phyloP scores from a whole-genome alignment of 2,329 filamentous ascomycete species.

The Ascochyta koolunga region DNA sequence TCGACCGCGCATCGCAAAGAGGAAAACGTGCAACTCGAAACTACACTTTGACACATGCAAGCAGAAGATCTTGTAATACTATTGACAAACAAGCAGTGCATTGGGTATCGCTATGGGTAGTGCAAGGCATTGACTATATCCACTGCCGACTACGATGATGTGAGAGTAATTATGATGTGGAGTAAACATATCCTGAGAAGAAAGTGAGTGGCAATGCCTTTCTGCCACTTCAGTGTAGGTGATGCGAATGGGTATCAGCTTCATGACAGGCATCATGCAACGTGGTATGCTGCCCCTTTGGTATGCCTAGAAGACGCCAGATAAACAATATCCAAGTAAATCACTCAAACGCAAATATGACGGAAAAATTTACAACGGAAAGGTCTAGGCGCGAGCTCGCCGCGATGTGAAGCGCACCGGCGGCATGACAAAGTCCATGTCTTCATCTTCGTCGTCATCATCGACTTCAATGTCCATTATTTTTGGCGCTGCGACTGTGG shows the following conservation, averaged over 20 bases:
- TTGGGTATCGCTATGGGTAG: slow-evolving; percentile 5
- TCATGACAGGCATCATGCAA: slow-evolving; percentile 7
- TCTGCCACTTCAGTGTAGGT: neutral
- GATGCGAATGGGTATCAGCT: slow-evolving; percentile 11
- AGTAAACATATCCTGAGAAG: neutral
- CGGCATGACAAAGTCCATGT: slow-evolving; percentile 44
- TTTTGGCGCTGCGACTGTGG: slow-evolving; percentile 21
- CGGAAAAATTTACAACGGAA: slow-evolving; percentile 6
- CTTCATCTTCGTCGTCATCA: slow-evolving; percentile 43
- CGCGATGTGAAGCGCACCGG: slow-evolving; percentile 46
- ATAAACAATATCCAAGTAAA: slow-evolving; percentile 8
- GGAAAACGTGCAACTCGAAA: neutral
- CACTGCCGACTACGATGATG: neutral
- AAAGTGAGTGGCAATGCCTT: neutral
- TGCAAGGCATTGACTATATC: neutral
- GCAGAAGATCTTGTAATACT: neutral
- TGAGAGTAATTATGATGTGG: neutral
- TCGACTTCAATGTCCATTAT: slow-evolving; percentile 46
- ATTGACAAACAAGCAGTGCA: neutral
- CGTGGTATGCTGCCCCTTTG: slow-evolving; percentile 4
- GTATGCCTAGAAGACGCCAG: slow-evolving; percentile 7
- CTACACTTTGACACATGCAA: too few relatives aligned
- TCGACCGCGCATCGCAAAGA: neutral
- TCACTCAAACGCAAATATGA: slow-evolving; percentile 40
- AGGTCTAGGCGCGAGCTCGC: slow-evolving; percentile 18